phyloP scores from a whole-genome alignment of 2,329 filamentous ascomycete genomes.

The Beauveria brongniartii region DNA sequence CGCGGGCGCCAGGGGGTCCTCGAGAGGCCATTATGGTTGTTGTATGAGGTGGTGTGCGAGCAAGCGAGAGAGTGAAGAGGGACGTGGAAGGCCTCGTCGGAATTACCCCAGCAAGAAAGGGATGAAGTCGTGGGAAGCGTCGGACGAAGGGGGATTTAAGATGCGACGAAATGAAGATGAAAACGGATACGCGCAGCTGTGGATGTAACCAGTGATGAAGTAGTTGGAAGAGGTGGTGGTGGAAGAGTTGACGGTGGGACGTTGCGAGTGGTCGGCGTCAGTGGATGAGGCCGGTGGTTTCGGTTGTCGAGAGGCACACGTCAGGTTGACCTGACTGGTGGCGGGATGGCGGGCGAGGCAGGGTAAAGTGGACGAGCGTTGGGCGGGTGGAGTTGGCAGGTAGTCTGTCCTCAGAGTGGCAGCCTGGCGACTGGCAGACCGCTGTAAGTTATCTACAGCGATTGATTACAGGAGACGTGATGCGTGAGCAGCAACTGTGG shows the following conservation, averaged over 20 bases:
- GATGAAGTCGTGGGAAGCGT: background rate
- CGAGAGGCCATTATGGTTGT: slow-evolving; percentile 70
- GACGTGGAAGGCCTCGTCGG: background rate
- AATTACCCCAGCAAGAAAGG: background rate
- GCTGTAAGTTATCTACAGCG: no score
- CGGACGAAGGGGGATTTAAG: background rate
- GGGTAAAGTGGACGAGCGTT: background rate
- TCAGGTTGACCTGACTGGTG: slow-evolving; percentile 9
- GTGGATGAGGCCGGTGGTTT: slow-evolving; percentile 7
- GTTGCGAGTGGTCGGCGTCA: slow-evolving; percentile 1
- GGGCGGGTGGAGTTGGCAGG: background rate
- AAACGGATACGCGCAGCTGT: background rate
- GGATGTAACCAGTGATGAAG: background rate
- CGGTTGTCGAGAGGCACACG: slow-evolving; percentile 2
- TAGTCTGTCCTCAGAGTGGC: no score
- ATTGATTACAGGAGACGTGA: no score
- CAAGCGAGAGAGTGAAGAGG: slow-evolving; percentile 16
- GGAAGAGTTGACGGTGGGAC: slow-evolving; percentile 9
- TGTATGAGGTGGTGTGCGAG: slow-evolving; percentile 16
- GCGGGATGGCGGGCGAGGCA: background rate
- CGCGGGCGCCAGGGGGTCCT: slow-evolving; percentile 55
- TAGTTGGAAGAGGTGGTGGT: background rate
- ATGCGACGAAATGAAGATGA: background rate
- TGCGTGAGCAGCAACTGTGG: background rate
- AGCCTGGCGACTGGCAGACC: no score